Evolutionary conservation across 2,329 filamentous ascomycete genomes (phyloP).

Genomic region (Tolypocladium album): DNA sequence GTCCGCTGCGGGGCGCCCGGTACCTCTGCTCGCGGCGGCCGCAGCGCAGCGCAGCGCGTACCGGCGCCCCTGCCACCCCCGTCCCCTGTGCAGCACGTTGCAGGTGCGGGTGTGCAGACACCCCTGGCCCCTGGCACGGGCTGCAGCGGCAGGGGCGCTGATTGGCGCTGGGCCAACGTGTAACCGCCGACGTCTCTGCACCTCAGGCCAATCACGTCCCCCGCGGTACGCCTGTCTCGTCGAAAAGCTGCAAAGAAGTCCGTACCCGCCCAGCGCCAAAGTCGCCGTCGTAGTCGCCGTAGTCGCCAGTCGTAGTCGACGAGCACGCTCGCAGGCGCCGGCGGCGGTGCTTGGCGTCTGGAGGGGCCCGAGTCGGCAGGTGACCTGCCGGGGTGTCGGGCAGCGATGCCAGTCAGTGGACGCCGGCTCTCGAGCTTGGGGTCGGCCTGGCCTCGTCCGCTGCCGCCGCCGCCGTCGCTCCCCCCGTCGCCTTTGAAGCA

Average conservation of each 20-base stretch:
- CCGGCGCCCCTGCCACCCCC: not conserved
- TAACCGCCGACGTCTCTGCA: constrained; percentile 26
- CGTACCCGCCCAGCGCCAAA: not conserved
- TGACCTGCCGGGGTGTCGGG: not conserved
- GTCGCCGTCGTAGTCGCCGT: too few relatives aligned
- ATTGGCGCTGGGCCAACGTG: constrained; percentile 21
- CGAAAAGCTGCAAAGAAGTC: not conserved
- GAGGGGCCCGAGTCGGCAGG: not conserved
- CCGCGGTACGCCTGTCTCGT: not conserved
- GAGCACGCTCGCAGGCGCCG: not conserved
- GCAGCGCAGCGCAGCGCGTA: not conserved
- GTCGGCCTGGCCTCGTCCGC: not conserved
- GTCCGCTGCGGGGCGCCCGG: not conserved
- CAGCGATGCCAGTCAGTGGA: not conserved
- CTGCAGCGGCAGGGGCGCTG: constrained; percentile 10
- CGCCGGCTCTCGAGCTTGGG: not conserved
- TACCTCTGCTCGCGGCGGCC: not conserved
- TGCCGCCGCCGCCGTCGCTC: not conserved
- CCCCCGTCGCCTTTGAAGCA: constrained; percentile 1
- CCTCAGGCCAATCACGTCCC: constrained; percentile 12
- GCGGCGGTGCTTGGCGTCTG: not conserved
- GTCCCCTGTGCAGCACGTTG: not conserved
- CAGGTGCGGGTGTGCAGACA: not conserved
- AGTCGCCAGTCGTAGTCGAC: too few relatives aligned
- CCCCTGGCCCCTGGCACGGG: not conserved